These are phyloP conservation scores for Henckelia pumila DNA, from an alignment of 257 asterid genomes.

Conservation along the genomic window DNA sequence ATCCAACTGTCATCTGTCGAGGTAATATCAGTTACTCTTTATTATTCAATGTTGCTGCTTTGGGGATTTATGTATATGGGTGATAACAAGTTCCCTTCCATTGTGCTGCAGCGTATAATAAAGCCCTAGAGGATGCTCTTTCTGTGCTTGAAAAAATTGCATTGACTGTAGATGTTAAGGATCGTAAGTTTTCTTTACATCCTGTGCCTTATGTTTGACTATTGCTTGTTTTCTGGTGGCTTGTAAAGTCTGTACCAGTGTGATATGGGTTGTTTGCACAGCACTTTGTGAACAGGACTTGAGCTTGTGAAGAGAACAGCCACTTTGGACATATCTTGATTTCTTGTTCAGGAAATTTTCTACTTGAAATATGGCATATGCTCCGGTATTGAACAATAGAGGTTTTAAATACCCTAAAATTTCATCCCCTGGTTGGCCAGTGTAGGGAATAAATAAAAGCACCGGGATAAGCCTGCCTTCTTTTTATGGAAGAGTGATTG, in stretches of 20 bases:
- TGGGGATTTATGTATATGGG: slow-evolving; percentile 10
- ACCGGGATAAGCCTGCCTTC: too few species aligned
- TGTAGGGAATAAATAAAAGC: too few species aligned
- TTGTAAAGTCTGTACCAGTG: neutral
- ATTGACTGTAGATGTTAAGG: slow-evolving; percentile 72
- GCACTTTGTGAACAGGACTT: neutral
- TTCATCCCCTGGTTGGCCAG: too few species aligned
- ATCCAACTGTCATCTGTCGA: slow-evolving; percentile 90
- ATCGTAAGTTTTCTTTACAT: slow-evolving; percentile 58
- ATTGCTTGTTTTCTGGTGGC: neutral
- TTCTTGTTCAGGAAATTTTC: too few species aligned
- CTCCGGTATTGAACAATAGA: too few species aligned
- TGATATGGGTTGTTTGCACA: neutral
- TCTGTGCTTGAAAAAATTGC: slow-evolving; percentile 87
- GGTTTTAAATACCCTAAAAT: too few species aligned
- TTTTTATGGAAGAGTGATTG: too few species aligned
- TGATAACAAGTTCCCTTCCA: slow-evolving; percentile 22
- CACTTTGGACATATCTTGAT: too few species aligned
- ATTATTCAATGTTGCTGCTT: neutral
- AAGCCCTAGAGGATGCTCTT: slow-evolving; percentile 90
- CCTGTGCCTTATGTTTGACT: neutral
- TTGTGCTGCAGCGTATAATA: slow-evolving; percentile 65
- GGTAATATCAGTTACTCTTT: slow-evolving; percentile 40
- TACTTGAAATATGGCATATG: too few species aligned
- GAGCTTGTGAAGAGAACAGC: too few species aligned